Evolutionary conservation across 2,329 filamentous ascomycete species (phyloP).

Genomic region (Claviceps purpurea): DNA sequence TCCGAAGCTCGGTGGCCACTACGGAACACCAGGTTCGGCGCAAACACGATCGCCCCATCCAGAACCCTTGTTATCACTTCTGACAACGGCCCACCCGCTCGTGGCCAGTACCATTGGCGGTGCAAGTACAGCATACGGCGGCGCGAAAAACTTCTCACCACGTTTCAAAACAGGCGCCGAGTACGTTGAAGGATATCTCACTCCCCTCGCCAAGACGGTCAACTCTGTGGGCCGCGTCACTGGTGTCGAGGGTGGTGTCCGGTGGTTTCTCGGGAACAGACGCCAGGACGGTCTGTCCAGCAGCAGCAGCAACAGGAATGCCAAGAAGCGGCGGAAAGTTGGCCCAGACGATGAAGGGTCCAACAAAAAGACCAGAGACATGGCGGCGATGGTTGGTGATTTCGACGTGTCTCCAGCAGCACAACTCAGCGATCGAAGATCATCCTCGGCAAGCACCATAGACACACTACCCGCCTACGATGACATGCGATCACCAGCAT

Average conservation of each 20-base stretch:
- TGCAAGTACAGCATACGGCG: conserved; percentile 73
- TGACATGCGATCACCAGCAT: conserved; percentile 60
- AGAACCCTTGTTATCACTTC: conserved; percentile 72
- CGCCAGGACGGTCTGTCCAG: conserved; percentile 36
- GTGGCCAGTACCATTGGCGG: conserved; percentile 75
- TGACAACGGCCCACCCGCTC: conserved; percentile 79
- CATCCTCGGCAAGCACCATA: conserved; percentile 52
- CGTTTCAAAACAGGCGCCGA: conserved; percentile 81
- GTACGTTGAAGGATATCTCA: conserved; percentile 79
- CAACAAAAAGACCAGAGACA: conserved; percentile 9
- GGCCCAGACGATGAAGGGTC: conserved; percentile 24
- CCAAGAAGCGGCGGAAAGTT: conserved; percentile 47
- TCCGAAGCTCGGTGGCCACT: conserved; percentile 11
- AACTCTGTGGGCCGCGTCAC: conserved; percentile 72
- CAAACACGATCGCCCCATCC: conserved; percentile 33
- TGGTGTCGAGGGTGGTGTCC: conserved; percentile 73
- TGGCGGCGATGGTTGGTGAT: not conserved
- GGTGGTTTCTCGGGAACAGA: conserved; percentile 62
- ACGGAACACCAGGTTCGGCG: conserved; percentile 2
- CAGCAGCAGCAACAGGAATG: conserved; percentile 22
- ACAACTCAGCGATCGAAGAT: conserved; percentile 31
- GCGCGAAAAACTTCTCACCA: conserved; percentile 81
- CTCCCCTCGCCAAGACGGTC: conserved; percentile 75
- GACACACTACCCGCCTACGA: conserved; percentile 79
- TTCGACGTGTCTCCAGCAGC: conserved; percentile 16